Base-by-base conservation (phyloP, 768 basidiomycete genomes). In the Chalciporus piperatus region DNA sequence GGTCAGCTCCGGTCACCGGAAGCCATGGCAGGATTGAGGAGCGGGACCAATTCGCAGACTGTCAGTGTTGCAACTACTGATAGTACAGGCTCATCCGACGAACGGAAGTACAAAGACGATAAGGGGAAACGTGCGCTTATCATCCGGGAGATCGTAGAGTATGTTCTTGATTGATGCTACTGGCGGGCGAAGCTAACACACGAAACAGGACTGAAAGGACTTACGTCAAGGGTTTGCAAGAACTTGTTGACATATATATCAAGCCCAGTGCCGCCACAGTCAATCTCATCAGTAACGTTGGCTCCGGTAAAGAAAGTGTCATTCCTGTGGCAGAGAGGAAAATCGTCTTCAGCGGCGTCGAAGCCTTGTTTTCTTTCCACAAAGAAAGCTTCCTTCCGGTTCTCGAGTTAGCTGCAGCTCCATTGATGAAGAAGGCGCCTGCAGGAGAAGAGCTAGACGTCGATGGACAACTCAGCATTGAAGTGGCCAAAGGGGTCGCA, bases 221-320 rank as follows among this genome's bases (percentile, higher is more conserved):
- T 2, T 99, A 99, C 70, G 91, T 96, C 54, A 87, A 87, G 57
- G 89, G 92, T n/a, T 72, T 99, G 28, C 86, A 91, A 63, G 96
- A 97, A 68, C 82, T 99, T 9, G 85, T 95, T 45, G 89, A 92
- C 52, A 96, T 99, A 45, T 99, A 98, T 65, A 89, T 98, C 71
- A 87, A 84, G 64, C 93, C 94, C 40, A 86, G 88, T 6, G 76
- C 82, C 10, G 80, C 80, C 22, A 77, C 85, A 3, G 83, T 88
- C 48, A 87, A 84, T 57, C 69, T 86, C 20, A 77, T 89, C 28
- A 81, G 86, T 41, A 82, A 82, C 47, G 84, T 86, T 12, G 79
- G 85, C 16, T 83, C 87, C 9, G 76, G 75, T 55, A 88, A 86
- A 65, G 96, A 98, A 51, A 90, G 90, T 0, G 75, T 95, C 22